A percentile compares a stretch with the other conserved stretches of the same genome.
These are phyloP conservation scores for Penicillium lividum DNA, from an alignment of 495 filamentous ascomycete species.

Conservation along the genomic window DNA sequence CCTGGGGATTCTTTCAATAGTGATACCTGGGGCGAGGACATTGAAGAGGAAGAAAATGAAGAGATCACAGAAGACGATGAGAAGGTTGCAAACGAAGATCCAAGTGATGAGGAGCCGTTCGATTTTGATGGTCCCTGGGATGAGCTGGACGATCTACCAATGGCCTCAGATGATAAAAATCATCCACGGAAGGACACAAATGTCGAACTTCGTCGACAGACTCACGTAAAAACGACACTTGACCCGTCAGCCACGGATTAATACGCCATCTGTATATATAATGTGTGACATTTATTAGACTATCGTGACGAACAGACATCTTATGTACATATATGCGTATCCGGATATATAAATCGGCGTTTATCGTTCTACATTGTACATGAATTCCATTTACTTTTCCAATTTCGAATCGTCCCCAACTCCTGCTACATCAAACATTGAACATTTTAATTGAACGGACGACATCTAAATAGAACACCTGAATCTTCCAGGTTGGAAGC, in stretches of 20 bases:
- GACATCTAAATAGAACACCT: too few species aligned
- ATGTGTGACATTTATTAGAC: neutral
- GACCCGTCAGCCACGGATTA: neutral
- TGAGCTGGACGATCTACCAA: neutral
- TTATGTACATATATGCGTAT: neutral
- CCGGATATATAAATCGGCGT: too few species aligned
- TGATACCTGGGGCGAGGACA: neutral
- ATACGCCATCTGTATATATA: conserved; percentile 1
- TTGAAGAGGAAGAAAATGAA: neutral
- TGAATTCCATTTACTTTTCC: too few species aligned
- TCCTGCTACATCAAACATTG: too few species aligned
- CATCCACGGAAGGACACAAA: neutral
- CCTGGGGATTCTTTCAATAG: neutral
- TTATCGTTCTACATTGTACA: too few species aligned
- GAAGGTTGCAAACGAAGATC: neutral
- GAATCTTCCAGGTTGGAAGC: too few species aligned
- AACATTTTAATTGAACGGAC: too few species aligned
- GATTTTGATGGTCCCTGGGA: conserved; percentile 1
- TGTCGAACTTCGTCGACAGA: neutral
- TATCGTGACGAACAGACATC: conserved; percentile 18
- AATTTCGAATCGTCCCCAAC: too few species aligned
- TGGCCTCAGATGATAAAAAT: too few species aligned
- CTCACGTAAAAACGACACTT: neutral
- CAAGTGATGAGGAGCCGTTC: neutral
- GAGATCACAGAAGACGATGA: neutral